Base-by-base conservation (phyloP, 225 moss, liverwort and hornwort species). In the Antitrichia curtipendula region DNA sequence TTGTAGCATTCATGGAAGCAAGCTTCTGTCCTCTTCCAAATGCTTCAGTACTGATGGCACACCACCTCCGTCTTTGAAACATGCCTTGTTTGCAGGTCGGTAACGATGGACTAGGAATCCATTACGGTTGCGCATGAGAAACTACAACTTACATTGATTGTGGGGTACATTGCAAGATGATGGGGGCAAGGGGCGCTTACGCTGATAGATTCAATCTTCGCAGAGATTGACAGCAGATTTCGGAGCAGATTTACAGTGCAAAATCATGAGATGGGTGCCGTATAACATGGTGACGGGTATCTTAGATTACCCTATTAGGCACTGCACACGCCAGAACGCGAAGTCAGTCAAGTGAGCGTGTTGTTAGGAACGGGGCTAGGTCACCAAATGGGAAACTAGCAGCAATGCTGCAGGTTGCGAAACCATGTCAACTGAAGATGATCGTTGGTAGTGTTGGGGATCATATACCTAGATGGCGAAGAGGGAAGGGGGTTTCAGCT, bases 401-500 rank as follows among this genome's bases (percentile, higher is more conserved):
- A 73, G 49, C 75, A 45, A 86, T 90, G 87, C 90, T 79, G 83
- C 83, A 83, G 79, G 59, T 78, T 79, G 43, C 79, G 70, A 72
- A 61, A 62, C 62, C 41, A 83, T 83, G 86, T 86, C 81, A n/a
- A 57, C 85, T 74, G 89, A 85, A 63, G 85, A 81, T 86, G 86
- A 83, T 53, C 31, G 52, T 50, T 83, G 60, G 76, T 76, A 65
- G 89, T 57, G 60, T 60, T 43, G 40, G 32, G n/a, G 84, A 41
- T 78, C 49, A 19, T 60, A 78, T 20, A 79, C 47, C 69, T 58
- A 85, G 75, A 96, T 95, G 96, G 95, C 96, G 86, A 96, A 94
- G 91, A 93, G 95, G 88, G 96, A 97, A 54, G 93, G 88, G 40
- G 93, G 90, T 50, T 97, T 97, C 80, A 92, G 90, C 81, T 87